Evolutionary conservation across 1,284 basidiomycete genomes (phyloP).

Genomic region (Ganoderma boninense): DNA sequence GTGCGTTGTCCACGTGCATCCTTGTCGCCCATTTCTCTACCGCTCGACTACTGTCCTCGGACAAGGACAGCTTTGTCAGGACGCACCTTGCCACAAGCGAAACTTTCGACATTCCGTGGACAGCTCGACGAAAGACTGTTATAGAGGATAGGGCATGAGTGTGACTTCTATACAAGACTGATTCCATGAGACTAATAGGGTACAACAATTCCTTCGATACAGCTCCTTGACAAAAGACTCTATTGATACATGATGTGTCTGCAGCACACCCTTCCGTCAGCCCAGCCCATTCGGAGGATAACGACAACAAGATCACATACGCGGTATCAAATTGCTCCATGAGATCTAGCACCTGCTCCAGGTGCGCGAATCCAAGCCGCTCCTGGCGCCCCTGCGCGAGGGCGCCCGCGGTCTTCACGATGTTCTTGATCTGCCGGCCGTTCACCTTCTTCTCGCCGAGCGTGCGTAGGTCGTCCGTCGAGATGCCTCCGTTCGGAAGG

Average conservation of each 20-base stretch:
- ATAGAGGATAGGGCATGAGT: neutral
- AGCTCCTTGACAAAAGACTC: constrained; percentile 11
- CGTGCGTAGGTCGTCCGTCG: constrained; percentile 51
- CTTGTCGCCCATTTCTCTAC: neutral
- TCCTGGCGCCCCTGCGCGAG: constrained; percentile 59
- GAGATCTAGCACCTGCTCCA: constrained; percentile 64
- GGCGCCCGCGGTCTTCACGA: constrained; percentile 66
- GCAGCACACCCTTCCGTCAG: neutral
- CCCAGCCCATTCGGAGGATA: neutral
- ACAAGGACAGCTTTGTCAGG: neutral
- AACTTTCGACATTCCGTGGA: neutral
- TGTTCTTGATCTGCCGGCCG: constrained; percentile 73
- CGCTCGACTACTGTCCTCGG: neutral
- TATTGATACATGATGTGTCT: constrained; percentile 40
- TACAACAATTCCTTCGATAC: constrained; percentile 9
- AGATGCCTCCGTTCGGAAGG: constrained; percentile 43
- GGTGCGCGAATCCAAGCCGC: constrained; percentile 54
- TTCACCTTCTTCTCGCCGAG: constrained; percentile 63
- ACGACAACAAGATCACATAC: constrained; percentile 38
- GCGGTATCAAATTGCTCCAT: constrained; percentile 67
- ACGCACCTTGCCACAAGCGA: neutral
- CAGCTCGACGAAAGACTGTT: neutral
- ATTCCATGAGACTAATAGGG: constrained; percentile 1
- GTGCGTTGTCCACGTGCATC: neutral
- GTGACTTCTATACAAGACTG: constrained; percentile 7